Base-by-base conservation (phyloP, 495 filamentous ascomycete species). In the Neurospora sp. region DNA sequence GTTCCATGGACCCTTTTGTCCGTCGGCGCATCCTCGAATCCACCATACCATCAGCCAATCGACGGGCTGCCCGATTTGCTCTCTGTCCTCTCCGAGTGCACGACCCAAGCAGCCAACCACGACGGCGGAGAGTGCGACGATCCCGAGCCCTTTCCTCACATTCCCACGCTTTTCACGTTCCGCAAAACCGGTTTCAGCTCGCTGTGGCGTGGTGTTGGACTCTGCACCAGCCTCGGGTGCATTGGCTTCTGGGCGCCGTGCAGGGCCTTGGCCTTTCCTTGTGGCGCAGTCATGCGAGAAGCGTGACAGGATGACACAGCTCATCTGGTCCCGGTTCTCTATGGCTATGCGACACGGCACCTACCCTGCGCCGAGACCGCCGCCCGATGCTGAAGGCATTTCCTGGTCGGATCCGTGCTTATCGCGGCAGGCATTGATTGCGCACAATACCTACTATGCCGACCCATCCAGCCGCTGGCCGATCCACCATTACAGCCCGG, bases 1-100 rank as follows among this genome's bases (percentile, higher is more conserved):
- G 76, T 75, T 75, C 75, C 75, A 77, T 71, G 27, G 73, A 44
- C 72, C 71, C 22, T 61, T 61, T 31, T 14, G 22, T 61, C 53
- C 53, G 53, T 61, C 12, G 77, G 48, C 59, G 18, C 42, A 68
- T 59, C 44, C 65, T 9, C 53, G 71, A 72, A 70, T 48, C 61
- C 37, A 44, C 16, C 38, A 16, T 65, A 72, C 69, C 18, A 69
- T 27, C 18, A 69, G 68, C 44, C 74, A 53, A 44, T 37, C 9
- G 31, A 61, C 53, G 53, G 53, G 53, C 53, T 61, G 27, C 10
- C 53, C 53, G 53, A 61, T 22, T 61, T 35, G 53, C 27, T 27
- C 53, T 61, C 22, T 31, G 48, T 59, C 48, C 22, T 61, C 45
- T 53, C 20, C 31, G 12, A 35, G 53, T 61, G 53, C 53, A 14